A percentile compares a stretch with the other conserved stretches of the same genome.
phyloP scores from a whole-genome alignment of 2,329 filamentous ascomycete genomes.

The Magnaporthales sp. region DNA sequence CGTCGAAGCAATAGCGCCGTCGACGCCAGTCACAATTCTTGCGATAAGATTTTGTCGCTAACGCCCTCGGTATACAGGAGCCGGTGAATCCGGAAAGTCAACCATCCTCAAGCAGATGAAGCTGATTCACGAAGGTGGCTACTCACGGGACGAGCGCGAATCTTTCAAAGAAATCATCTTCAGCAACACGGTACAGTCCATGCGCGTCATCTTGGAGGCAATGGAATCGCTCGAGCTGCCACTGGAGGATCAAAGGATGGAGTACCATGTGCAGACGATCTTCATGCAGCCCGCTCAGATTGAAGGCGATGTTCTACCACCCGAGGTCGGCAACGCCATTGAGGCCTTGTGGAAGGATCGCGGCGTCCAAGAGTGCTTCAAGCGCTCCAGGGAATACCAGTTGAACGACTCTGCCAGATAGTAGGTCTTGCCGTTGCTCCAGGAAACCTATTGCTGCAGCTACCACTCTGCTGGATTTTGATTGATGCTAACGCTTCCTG shows the following conservation, averaged over 20 bases:
- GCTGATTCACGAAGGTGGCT: constrained; percentile 97
- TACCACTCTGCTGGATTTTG: background rate
- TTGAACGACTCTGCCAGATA: constrained; percentile 95
- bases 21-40: background rate
- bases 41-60: constrained; percentile 6
- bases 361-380: constrained; percentile 91
- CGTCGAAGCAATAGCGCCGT: constrained; percentile 22
- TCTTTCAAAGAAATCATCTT: constrained; percentile 66
- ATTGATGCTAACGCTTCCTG: background rate
- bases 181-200: constrained; percentile 61
- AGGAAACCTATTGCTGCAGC: constrained; percentile 3
- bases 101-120: constrained; percentile 98
- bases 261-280: constrained; percentile 93
- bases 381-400: constrained; percentile 91
- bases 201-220: constrained; percentile 60
- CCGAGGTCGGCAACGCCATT: constrained; percentile 88
- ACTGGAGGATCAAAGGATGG: constrained; percentile 82
- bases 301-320: constrained; percentile 87
- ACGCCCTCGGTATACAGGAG: constrained; percentile 47
- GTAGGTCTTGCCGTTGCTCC: constrained; percentile 39
- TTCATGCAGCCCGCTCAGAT: constrained; percentile 98
- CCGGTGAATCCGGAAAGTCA: constrained; percentile 95
- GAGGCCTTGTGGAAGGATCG: constrained; percentile 88
- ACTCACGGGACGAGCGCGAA: constrained; percentile 79
- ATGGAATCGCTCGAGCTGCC: constrained; percentile 69